A percentile compares a stretch with the other conserved stretches of the same genome.
Conservation (phyloP, 495 filamentous ascomycete genomes). For the Aspergillus nanangensis region DNA sequence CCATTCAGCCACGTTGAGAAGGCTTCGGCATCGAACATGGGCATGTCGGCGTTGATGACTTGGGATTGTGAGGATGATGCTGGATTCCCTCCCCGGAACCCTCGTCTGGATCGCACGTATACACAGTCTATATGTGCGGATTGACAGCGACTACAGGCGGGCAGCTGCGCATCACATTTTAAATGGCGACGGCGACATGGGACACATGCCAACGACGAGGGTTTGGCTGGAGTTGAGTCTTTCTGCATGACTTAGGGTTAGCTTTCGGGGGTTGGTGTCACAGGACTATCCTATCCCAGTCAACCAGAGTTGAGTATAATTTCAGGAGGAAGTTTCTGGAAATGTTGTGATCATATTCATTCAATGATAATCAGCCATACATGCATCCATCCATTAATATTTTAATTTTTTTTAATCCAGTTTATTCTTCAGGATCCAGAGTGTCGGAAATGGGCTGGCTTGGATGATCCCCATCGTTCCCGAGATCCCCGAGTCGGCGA, state of each 20-base stretch:
- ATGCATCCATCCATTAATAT: too few species aligned
- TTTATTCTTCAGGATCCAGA: too few species aligned
- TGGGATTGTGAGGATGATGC: too few species aligned
- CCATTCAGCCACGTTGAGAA: constrained; percentile 16
- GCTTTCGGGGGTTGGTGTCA: too few species aligned
- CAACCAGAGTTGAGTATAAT: too few species aligned
- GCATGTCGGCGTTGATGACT: constrained; percentile 11
- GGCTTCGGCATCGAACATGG: constrained; percentile 8
- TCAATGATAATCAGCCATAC: too few species aligned
- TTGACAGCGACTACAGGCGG: constrained; percentile 28
- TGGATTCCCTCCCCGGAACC: constrained; percentile 29
- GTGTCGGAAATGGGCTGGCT: background rate
- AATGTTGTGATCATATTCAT: too few species aligned
- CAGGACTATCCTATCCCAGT: too few species aligned
- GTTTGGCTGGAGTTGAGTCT: constrained; percentile 4
- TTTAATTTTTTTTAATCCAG: too few species aligned
- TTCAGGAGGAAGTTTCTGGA: too few species aligned
- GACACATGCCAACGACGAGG: constrained; percentile 48
- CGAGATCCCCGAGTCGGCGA: constrained; percentile 21
- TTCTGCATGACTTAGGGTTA: constrained; percentile 4
- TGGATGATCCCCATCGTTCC: constrained; percentile 8
- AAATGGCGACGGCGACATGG: constrained; percentile 53
- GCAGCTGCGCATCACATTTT: constrained; percentile 50
- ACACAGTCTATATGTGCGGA: constrained; percentile 15
- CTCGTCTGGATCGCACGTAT: constrained; percentile 23